Base-by-base conservation (phyloP, 2,329 filamentous ascomycete genomes). In the Penicillium italicum region DNA sequence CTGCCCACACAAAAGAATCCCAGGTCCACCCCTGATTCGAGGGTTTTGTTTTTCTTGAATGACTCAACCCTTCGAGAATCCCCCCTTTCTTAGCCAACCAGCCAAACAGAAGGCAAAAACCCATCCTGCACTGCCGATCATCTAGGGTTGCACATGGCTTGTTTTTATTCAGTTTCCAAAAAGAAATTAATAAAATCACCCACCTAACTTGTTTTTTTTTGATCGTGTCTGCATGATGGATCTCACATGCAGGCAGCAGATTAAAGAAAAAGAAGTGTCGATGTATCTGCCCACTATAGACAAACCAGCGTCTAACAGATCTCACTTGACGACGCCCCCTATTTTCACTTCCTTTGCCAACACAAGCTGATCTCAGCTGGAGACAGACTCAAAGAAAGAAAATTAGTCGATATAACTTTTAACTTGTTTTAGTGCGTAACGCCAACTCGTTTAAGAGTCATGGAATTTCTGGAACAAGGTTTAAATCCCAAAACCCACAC, bases 121-220 rank as follows among this genome's bases (percentile, higher is more conserved):
- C 38, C 20, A 10, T 54, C 52, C 62, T 65, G 60, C 60, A 60
- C 59, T 55, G 60, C 55, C 59, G 63, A 65, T 65, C 63, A 34
- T 55, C 50, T 49, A 63, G 55, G 50, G 63, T 64, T 52, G 58
- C 62, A 65, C 61, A 65, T 65, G 62, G 62, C 55, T 50, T 47
- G 22, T 41, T 49, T 53, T 40, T 16, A 18, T 37, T 43, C 45
- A 14, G 28, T 42, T 38, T 12, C 12, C 1, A n/a, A 22, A 42
- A 24, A 16, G 4, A 9, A 47, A 33, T 16, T 5, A 48, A 38
- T 43, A 12, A 49, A 8, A 40, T 24, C 18, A 28, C 33, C 47
- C 18, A 6, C 30, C 31, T 31, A 40, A 40, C 40, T 30, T 37
- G n/a, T 45, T 28, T 44, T 40, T 40, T 43, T 51, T n/a, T 34